phyloP scores from a whole-genome alignment of 371 early-diverging fungal species.

The Rhizopus delemar region DNA sequence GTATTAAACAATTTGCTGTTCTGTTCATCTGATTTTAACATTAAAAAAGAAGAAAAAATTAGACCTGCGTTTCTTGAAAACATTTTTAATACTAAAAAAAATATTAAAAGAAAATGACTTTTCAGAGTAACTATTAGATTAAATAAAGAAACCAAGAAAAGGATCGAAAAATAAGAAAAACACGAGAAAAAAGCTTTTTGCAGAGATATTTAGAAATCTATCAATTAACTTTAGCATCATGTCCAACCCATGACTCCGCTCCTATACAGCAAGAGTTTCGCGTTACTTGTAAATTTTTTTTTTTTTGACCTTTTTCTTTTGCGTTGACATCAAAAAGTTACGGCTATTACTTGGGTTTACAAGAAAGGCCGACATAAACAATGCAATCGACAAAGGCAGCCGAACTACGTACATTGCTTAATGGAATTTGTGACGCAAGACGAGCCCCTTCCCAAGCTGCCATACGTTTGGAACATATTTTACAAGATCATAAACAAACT shows the following conservation, averaged over 20 bases:
- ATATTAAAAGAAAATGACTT: too few relatives aligned
- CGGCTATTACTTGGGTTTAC: background rate
- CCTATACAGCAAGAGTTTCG: background rate
- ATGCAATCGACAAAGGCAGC: conserved; percentile 10
- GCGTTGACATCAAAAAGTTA: too few relatives aligned
- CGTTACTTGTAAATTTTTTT: conserved; percentile 9
- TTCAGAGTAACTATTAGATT: too few relatives aligned
- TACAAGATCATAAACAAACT: conserved; percentile 8
- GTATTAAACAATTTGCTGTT: conserved; percentile 19
- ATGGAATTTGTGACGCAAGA: conserved; percentile 17
- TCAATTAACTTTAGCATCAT: too few relatives aligned
- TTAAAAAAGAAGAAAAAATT: background rate
- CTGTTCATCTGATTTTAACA: background rate
- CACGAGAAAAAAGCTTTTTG: too few relatives aligned
- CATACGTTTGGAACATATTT: conserved; percentile 10
- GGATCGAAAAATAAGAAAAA: too few relatives aligned
- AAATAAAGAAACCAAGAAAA: too few relatives aligned
- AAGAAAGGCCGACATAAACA: background rate
- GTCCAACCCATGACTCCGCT: too few relatives aligned
- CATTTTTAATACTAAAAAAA: too few relatives aligned
- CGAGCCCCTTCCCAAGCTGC: conserved; percentile 1
- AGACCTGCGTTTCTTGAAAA: too few relatives aligned
- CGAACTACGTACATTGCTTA: conserved; percentile 18
- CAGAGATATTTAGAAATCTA: too few relatives aligned
- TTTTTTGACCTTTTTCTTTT: background rate